A percentile compares a stretch with the other conserved stretches of the same genome.
phyloP scores from a whole-genome alignment of 441 rosid genomes.

The Jatropha multifida region DNA sequence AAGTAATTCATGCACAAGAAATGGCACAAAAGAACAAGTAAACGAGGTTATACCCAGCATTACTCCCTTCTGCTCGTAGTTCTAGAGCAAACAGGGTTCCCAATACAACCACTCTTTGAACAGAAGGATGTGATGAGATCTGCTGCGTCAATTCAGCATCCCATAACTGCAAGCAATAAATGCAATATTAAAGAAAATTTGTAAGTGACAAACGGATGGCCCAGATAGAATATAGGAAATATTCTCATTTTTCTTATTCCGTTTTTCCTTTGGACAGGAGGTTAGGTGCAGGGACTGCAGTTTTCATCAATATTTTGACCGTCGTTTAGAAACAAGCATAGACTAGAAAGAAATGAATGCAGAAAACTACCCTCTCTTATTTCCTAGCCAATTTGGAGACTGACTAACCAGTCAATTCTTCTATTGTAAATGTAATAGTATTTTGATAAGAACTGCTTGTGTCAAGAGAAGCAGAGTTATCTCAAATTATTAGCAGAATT shows the following conservation, averaged over 20 bases:
- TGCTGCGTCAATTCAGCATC: constrained; percentile 52
- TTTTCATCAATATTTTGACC: background rate
- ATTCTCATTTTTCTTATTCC: background rate
- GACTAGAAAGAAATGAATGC: background rate
- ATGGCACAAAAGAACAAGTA: constrained; percentile 11
- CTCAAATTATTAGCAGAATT: background rate
- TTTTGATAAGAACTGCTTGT: background rate
- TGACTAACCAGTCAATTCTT: background rate
- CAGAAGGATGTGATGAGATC: constrained; percentile 70
- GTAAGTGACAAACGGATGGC: background rate
- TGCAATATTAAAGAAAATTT: constrained; percentile 8
- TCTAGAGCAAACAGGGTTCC: constrained; percentile 85
- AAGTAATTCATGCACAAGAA: constrained; percentile 5
- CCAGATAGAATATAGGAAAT: background rate
- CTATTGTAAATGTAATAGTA: no score
- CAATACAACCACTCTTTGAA: constrained; percentile 72
- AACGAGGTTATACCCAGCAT: constrained; percentile 62
- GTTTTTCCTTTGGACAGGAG: background rate
- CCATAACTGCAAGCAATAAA: constrained; percentile 69
- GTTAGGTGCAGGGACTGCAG: background rate
- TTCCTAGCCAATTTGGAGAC: background rate
- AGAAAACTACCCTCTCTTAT: background rate
- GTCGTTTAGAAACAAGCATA: background rate
- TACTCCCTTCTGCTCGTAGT: constrained; percentile 59
- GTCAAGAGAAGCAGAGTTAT: background rate